These are phyloP conservation scores for Brassica carinata DNA, from an alignment of 345 rosid genomes.

Conservation along the genomic window DNA sequence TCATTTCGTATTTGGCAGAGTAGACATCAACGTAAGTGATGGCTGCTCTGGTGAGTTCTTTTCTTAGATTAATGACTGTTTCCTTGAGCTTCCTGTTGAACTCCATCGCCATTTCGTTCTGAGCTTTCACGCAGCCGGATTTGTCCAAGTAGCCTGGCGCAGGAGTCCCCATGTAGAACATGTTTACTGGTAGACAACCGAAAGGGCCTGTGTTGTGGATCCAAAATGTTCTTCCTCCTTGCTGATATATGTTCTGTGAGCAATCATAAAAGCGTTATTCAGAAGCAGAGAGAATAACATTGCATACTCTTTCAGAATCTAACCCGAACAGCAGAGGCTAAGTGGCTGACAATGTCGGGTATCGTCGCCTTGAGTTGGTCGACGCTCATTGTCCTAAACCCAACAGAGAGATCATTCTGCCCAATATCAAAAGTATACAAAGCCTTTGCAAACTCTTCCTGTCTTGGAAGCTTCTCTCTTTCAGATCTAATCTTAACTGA, in stretches of 20 bases:
- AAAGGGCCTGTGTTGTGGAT: conserved; percentile 90
- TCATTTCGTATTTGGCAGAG: conserved; percentile 71
- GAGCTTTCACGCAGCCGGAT: conserved; percentile 73
- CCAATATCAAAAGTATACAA: conserved; percentile 92
- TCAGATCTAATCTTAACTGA: conserved; percentile 54
- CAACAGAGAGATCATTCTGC: conserved; percentile 91
- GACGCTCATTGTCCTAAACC: conserved; percentile 63
- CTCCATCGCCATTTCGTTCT: conserved; percentile 75
- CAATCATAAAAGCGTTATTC: background rate
- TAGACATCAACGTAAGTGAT: conserved; percentile 81
- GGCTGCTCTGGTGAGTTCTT: conserved; percentile 66
- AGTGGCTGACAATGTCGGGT: conserved; percentile 69
- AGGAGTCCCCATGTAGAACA: conserved; percentile 66
- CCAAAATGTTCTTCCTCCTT: conserved; percentile 63
- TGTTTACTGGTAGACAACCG: conserved; percentile 83
- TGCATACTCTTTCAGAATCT: conserved; percentile 31
- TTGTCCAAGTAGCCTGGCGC: conserved; percentile 67
- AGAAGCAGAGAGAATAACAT: conserved; percentile 2
- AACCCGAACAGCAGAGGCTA: conserved; percentile 85
- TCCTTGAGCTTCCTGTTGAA: conserved; percentile 73
- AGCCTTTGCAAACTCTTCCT: conserved; percentile 77
- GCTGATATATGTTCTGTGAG: conserved; percentile 47
- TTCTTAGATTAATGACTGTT: conserved; percentile 52
- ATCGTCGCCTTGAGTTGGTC: conserved; percentile 75
- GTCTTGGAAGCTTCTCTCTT: conserved; percentile 66